Conservation (phyloP, 208 protist genomes). For the Trypanosoma rangeli region DNA sequence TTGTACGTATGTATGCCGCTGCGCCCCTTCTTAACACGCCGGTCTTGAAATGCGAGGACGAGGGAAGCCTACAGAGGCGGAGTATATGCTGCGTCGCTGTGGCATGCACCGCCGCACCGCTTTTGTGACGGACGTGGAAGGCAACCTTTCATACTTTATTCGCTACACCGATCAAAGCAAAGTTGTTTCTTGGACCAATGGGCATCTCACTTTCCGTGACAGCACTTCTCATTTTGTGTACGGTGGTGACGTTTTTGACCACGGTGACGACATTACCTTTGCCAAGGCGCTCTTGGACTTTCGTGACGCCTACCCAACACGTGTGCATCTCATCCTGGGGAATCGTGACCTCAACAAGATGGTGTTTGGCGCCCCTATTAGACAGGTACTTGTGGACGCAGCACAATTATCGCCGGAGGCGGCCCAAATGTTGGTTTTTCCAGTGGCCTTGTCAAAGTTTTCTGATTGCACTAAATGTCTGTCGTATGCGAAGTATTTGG, state of each 20-base stretch:
- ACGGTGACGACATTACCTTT: constrained; percentile 73
- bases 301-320: constrained; percentile 62
- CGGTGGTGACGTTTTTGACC: constrained; percentile 90
- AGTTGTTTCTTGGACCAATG: constrained; percentile 24
- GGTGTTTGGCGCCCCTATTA: constrained; percentile 37
- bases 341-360: constrained; percentile 94
- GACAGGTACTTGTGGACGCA: constrained; percentile 15
- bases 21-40: neutral
- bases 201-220: constrained; percentile 49
- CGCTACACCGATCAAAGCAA: constrained; percentile 52
- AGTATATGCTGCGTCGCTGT: constrained; percentile 31
- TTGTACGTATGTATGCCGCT: no score
- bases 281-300: constrained; percentile 64
- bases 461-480: constrained; percentile 7
- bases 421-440: constrained; percentile 23
- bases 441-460: constrained; percentile 26
- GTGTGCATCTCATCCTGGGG: constrained; percentile 87
- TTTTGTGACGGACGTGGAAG: constrained; percentile 91
- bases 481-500: constrained; percentile 26
- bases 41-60: neutral
- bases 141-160: constrained; percentile 79
- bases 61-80: neutral
- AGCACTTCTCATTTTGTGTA: constrained; percentile 77
- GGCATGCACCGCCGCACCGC: constrained; percentile 31
- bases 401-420: constrained; percentile 30